Evolutionary conservation across 441 rosid species (phyloP), one percentile per base, ranked within the genome.

Genomic region (Brassica hybrid): DNA sequence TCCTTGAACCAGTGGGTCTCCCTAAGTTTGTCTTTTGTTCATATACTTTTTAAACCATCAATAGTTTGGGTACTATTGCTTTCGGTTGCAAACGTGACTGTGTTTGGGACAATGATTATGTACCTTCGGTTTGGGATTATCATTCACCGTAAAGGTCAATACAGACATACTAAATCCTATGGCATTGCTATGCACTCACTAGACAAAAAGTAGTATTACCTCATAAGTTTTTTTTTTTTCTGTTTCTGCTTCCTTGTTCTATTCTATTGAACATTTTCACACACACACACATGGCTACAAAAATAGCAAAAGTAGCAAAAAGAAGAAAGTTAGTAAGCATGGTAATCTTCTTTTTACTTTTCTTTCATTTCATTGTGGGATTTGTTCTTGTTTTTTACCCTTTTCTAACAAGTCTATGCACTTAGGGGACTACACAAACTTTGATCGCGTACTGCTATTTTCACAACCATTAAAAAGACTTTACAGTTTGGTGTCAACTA

Each of bases 31-130:
- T 74, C 54, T 57, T 73, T 4, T 65, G 64, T 50, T 43, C 30
- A 54, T 19, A 41, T 66, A 48, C 77, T 78, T 72, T 67, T 12
- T 48, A 21, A 63, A 11, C 38, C 73, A 73, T 73, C 73, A 57
- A 78, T 65, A 36, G 72, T 56, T 27, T 27, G 5, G 30, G 30
- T 27, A 27, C 30, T 27, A 3, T 27, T 72, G 77, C 73, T 78
- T 78, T 78, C 77, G 69, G 76, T 71, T 65, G 76, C 80, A 71
- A 59, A 66, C 77, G 73, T 78, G 81, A 69, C 73, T 9, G 66
- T 78, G 81, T 65, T 75, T 9, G 17, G 34, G 79, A 78, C 75
- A 78, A 69, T 61, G 73, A 69, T 72, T 64, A 62, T 82, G 74
- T 71, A 77, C 80, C 78, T 76, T 74, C 12, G 48, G 56, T 48